Evolutionary conservation across 2,329 filamentous ascomycete genomes (phyloP), one percentile per base, ranked within the genome.

Genomic region (Knoxdaviesia capensis): DNA sequence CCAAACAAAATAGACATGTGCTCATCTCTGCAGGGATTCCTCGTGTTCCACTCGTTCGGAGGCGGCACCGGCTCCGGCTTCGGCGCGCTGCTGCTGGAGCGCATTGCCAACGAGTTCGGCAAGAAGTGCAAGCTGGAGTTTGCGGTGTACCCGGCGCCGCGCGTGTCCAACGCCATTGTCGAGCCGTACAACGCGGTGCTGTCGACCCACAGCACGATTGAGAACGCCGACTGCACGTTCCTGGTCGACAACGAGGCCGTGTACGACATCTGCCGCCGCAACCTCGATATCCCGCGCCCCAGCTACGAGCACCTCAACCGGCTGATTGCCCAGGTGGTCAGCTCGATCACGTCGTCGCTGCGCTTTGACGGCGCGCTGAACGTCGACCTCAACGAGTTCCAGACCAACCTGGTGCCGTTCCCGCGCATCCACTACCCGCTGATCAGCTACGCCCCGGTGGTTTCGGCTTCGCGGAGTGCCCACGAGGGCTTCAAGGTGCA

Each of bases 401-500:
- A 81, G 68, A 81, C 77, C 58, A 81, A 81, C 65, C 56, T 82
- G 61, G 77, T 81, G 42, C 77, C 77, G 30, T 81, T 78, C 59
- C 77, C 77, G 34, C 75, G 77, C 58, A 81, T 82, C 50, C 77
- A 81, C 65, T 82, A 80, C 60, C 77, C 77, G 41, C 62, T 81
- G 39, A 79, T 81, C 63, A 77, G 72, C 63, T 81, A 81, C 55
- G 75, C 77, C 7, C 77, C 77, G 32, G 77, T 82, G 51, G 68
- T 81, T 48, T 80, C 76, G 28, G 74, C 75, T 45, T 68, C 71
- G 65, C 83, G 82, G 71, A 84, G 80, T 60, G 73, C 77, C 39
- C 83, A 90, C 56, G 83, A 90, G 67, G 84, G 80, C 66, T 87
- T 87, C 74, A 85, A 84, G 68, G 78, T 86, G 43, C 71, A 75